Percentiles rank a stretch among this genome's conserved stretches.
phyloP scores from a whole-genome alignment of 2,329 filamentous ascomycete genomes.

The Cercospora sp. region DNA sequence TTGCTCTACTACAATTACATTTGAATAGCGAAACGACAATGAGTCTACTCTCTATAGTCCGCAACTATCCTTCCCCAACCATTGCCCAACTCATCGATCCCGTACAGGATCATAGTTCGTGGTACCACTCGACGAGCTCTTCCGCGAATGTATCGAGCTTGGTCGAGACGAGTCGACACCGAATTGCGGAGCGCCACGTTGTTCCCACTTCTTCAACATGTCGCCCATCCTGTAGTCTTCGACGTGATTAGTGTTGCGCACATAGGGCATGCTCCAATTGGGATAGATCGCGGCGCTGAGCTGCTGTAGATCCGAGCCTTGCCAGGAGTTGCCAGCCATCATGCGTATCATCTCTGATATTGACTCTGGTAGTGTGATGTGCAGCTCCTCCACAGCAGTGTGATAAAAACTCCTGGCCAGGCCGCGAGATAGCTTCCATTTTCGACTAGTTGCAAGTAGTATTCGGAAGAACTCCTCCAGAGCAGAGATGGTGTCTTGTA shows the following conservation, averaged over 20 bases:
- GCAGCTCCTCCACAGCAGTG: constrained; percentile 8
- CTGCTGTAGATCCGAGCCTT: constrained; percentile 6
- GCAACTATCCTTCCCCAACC: neutral
- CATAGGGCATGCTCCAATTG: constrained; percentile 15
- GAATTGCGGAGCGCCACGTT: neutral
- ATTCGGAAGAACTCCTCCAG: constrained; percentile 17
- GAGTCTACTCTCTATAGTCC: neutral
- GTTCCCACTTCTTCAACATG: constrained; percentile 11
- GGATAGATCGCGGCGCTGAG: constrained; percentile 1
- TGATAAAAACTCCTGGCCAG: constrained; percentile 1
- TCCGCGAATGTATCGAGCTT: neutral
- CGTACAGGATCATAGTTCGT: constrained; percentile 8
- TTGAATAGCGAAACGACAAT: neutral
- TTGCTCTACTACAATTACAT: neutral
- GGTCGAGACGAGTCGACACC: neutral
- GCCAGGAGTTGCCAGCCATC: constrained; percentile 9
- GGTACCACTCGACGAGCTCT: neutral
- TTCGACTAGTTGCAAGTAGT: constrained; percentile 6
- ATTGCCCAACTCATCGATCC: neutral
- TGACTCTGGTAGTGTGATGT: neutral
- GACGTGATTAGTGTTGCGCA: neutral
- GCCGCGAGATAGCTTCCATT: constrained; percentile 11
- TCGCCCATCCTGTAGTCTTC: constrained; percentile 12
- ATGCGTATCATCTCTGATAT: constrained; percentile 6
- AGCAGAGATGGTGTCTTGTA: constrained; percentile 9